Percentiles rank a stretch among this genome's conserved stretches.
Evolutionary conservation across 371 early-diverging fungal species (phyloP).

Genomic region (Synchytrium microbalum): DNA sequence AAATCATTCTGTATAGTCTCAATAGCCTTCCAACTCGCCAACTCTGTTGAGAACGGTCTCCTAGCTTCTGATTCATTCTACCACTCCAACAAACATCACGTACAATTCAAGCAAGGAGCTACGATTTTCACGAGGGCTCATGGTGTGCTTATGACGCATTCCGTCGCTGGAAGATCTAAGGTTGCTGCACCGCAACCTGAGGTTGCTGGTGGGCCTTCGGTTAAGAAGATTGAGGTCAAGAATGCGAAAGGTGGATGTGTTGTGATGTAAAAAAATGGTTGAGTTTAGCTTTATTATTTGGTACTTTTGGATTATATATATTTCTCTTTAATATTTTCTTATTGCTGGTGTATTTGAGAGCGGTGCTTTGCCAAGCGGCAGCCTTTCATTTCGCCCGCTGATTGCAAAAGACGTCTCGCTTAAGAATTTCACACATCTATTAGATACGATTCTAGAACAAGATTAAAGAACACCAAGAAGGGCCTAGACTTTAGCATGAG

Average conservation of each 20-base stretch:
- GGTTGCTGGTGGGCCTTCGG: background rate
- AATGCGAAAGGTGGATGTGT: background rate
- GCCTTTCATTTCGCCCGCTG: too few relatives aligned
- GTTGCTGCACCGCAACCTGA: background rate
- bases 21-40: background rate
- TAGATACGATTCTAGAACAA: too few relatives aligned
- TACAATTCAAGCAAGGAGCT: background rate
- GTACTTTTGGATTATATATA: too few relatives aligned
- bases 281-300: too few relatives aligned
- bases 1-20: background rate
- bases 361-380: too few relatives aligned
- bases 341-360: too few relatives aligned
- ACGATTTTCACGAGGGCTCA: background rate
- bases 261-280: background rate
- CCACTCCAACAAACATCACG: background rate
- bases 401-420: too few relatives aligned
- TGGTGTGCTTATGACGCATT: background rate
- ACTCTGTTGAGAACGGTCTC: background rate
- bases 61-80: background rate
- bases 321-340: too few relatives aligned
- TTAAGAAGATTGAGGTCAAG: background rate
- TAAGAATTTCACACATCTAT: too few relatives aligned
- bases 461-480: too few relatives aligned
- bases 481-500: too few relatives aligned
- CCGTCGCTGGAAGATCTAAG: background rate